Conservation (phyloP, 768 basidiomycete species). For the Fibroporia radiculosa region DNA sequence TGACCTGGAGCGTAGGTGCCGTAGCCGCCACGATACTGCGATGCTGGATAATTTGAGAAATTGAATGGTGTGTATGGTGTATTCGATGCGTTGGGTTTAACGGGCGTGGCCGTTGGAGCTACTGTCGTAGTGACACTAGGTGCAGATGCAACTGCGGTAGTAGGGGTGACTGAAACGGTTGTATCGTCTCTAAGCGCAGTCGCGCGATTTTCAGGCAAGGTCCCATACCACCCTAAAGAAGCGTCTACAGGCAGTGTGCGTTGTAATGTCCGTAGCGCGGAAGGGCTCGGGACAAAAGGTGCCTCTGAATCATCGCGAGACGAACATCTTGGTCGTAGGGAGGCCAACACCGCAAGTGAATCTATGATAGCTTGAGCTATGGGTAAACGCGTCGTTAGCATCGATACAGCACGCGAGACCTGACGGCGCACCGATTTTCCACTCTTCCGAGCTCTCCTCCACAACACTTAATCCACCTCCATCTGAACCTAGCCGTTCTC, state of each 20-base stretch:
- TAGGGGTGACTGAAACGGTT: constrained; percentile 55
- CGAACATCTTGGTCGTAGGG: constrained; percentile 59
- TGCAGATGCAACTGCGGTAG: constrained; percentile 13
- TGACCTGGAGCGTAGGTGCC: constrained; percentile 32
- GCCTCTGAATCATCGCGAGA: constrained; percentile 30
- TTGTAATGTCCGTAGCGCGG: constrained; percentile 63
- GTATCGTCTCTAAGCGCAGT: constrained; percentile 68
- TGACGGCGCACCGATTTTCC: constrained; percentile 77
- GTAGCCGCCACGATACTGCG: constrained; percentile 29
- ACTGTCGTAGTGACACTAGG: constrained; percentile 25
- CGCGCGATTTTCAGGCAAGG: constrained; percentile 46
- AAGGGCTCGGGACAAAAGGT: constrained; percentile 53
- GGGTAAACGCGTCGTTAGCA: neutral
- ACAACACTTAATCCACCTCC: constrained; percentile 37
- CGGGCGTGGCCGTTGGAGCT: constrained; percentile 17
- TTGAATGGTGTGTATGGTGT: constrained; percentile 20
- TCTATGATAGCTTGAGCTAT: constrained; percentile 67
- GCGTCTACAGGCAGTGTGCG: constrained; percentile 56
- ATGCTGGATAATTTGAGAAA: constrained; percentile 20
- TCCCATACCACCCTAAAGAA: constrained; percentile 67
- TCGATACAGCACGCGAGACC: constrained; percentile 4
- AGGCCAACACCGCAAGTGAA: constrained; percentile 59
- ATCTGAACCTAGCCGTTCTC: constrained; percentile 40
- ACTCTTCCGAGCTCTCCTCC: constrained; percentile 71
- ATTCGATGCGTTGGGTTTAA: constrained; percentile 23